phyloP scores from a whole-genome alignment of 1,139 yeast genomes.

The Saccharomycopsis phalli region DNA sequence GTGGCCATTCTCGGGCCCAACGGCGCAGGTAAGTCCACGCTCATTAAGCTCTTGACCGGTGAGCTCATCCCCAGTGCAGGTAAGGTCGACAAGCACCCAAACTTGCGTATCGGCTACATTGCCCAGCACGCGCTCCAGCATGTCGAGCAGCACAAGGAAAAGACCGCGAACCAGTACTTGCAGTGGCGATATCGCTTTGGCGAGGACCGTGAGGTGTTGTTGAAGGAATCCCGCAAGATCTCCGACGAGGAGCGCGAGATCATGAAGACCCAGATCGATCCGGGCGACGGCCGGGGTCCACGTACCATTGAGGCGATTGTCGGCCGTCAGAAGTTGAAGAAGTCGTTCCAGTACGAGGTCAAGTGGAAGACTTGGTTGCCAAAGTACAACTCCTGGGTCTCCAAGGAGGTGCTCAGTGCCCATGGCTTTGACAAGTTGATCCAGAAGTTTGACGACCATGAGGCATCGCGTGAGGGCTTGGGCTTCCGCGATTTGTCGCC shows the following conservation, averaged over 20 bases:
- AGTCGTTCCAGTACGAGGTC: slow-evolving; percentile 91
- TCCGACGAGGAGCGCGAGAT: slow-evolving; percentile 74
- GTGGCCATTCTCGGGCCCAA: slow-evolving; percentile 96
- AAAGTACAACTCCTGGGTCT: slow-evolving; percentile 87
- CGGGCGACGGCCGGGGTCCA: slow-evolving; percentile 83
- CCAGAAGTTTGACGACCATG: slow-evolving; percentile 95
- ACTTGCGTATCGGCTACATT: slow-evolving; percentile 94
- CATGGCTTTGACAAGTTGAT: slow-evolving; percentile 82
- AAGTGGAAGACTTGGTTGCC: slow-evolving; percentile 95
- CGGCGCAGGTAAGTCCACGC: slow-evolving; percentile 98
- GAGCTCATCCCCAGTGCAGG: slow-evolving; percentile 83
- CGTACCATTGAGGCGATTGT: slow-evolving; percentile 88
- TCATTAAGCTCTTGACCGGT: slow-evolving; percentile 86
- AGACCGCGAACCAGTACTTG: slow-evolving; percentile 93
- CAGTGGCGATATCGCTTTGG: slow-evolving; percentile 99
- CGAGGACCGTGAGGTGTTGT: slow-evolving; percentile 92
- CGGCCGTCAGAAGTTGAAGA: slow-evolving; percentile 94
- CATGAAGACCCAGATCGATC: slow-evolving; percentile 71
- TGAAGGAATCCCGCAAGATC: slow-evolving; percentile 87
- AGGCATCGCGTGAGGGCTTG: slow-evolving; percentile 96
- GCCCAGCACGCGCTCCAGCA: slow-evolving; percentile 98
- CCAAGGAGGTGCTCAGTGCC: slow-evolving; percentile 69
- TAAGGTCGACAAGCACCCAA: slow-evolving; percentile 94
- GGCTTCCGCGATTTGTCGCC: slow-evolving; percentile 94
- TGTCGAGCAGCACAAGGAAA: slow-evolving; percentile 93